Percentiles rank a stretch among this genome's conserved stretches.
Evolutionary conservation across 148 eudicot species (phyloP).

Genomic region (Camellia japonica): DNA sequence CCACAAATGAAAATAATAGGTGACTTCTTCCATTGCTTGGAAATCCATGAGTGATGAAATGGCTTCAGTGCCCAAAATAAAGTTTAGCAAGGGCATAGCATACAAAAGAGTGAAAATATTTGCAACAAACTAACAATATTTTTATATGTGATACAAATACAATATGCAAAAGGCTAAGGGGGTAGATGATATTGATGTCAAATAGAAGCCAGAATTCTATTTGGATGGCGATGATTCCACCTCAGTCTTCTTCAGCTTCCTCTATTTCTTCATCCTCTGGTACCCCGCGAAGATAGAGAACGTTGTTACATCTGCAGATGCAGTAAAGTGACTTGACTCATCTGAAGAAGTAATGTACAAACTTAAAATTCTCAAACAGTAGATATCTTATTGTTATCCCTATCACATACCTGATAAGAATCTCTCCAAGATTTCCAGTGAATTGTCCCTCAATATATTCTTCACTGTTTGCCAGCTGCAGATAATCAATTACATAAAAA

Average conservation of each 20-base stretch:
- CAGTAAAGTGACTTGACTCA: not conserved
- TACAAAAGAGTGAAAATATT: too few species aligned
- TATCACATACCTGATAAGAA: slow-evolving; percentile 69
- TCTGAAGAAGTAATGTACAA: not conserved
- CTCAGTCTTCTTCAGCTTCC: slow-evolving; percentile 53
- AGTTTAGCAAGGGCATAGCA: too few species aligned
- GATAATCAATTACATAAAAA: not conserved
- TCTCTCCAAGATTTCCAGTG: slow-evolving; percentile 95
- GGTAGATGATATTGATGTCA: not conserved
- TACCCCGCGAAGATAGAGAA: slow-evolving; percentile 81
- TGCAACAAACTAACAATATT: not conserved
- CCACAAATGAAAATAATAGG: too few species aligned
- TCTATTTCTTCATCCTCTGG: slow-evolving; percentile 87
- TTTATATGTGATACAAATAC: not conserved
- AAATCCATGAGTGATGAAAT: too few species aligned
- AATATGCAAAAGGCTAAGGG: not conserved
- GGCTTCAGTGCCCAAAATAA: too few species aligned
- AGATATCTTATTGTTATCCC: too few species aligned
- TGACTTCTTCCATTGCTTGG: too few species aligned
- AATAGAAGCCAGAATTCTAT: not conserved
- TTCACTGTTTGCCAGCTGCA: slow-evolving; percentile 82
- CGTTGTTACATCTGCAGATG: slow-evolving; percentile 72
- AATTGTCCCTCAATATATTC: slow-evolving; percentile 83
- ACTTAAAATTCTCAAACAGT: not conserved
- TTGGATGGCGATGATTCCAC: not conserved